Evolutionary conservation across 228 moss, liverwort and hornwort genomes (phyloP).

Genomic region (Sphagnum fallax): DNA sequence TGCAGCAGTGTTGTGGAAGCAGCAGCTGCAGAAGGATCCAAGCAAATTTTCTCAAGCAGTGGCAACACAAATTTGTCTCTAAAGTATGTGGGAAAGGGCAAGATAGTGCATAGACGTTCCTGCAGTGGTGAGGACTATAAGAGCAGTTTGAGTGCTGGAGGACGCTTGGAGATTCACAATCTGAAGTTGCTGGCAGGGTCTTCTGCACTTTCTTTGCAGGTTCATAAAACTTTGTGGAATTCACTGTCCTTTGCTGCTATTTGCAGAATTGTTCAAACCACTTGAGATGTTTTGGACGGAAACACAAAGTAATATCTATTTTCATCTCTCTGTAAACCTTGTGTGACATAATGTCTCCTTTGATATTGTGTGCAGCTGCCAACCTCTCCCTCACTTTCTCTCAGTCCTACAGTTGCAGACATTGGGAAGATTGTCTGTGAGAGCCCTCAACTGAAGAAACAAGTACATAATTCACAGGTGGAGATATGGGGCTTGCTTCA

Average conservation of each 20-base stretch:
- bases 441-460: constrained; percentile 29
- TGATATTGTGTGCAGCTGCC: constrained; percentile 20
- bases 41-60: neutral
- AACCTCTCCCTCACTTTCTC: constrained; percentile 50
- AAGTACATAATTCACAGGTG: constrained; percentile 18
- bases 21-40: neutral
- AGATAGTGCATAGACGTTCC: constrained; percentile 1
- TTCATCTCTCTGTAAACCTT: too few species aligned
- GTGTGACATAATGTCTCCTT: too few species aligned
- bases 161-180: constrained; percentile 63
- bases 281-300: too few species aligned
- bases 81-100: constrained; percentile 8
- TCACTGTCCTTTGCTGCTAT: too few species aligned
- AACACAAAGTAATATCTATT: too few species aligned
- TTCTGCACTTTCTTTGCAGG: constrained; percentile 17
- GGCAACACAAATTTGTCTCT: neutral
- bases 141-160: constrained; percentile 2
- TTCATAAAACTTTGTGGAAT: constrained; percentile 3
- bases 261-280: too few species aligned
- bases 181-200: constrained; percentile 36
- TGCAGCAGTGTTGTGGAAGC: constrained; percentile 6
- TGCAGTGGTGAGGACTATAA: neutral
- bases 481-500: constrained; percentile 38
- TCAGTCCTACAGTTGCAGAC: constrained; percentile 47
- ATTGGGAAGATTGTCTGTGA: constrained; percentile 33